Conservation (phyloP, 1,139 yeast species). For the Geotrichum phurueaensis region DNA sequence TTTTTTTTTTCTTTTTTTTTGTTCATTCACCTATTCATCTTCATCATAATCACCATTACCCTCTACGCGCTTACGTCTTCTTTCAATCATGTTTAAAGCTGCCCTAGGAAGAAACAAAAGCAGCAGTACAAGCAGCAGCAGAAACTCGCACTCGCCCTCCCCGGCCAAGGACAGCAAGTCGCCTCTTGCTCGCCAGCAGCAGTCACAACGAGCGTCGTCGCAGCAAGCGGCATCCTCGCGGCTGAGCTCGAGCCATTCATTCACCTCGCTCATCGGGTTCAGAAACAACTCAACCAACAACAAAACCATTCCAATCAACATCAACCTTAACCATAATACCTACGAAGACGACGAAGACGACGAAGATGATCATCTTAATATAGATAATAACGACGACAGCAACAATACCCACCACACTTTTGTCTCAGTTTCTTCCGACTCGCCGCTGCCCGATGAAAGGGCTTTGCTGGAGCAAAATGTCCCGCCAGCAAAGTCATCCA, state of each 20-base stretch:
- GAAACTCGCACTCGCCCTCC: neutral
- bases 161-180: slow-evolving; percentile 3
- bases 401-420: neutral
- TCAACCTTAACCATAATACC: neutral
- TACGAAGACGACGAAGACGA: neutral
- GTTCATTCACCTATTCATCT: neutral
- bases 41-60: neutral
- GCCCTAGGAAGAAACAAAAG: slow-evolving; percentile 9
- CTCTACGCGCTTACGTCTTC: neutral
- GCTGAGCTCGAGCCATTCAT: neutral
- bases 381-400: neutral
- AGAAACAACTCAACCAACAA: neutral
- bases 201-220: slow-evolving; percentile 5
- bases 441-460: neutral
- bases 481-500: neutral
- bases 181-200: slow-evolving; percentile 4
- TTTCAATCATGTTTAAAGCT: slow-evolving; percentile 6
- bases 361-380: neutral
- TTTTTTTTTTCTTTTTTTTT: neutral
- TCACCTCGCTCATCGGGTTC: slow-evolving; percentile 5
- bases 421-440: neutral
- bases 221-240: neutral
- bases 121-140: neutral
- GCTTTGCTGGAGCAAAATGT: neutral
- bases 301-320: neutral